Percentiles rank a stretch among this genome's conserved stretches.
These are phyloP conservation scores for Symbiodinium pilosum DNA, from an alignment of 73 alveolate genomes.

Conservation along the genomic window DNA sequence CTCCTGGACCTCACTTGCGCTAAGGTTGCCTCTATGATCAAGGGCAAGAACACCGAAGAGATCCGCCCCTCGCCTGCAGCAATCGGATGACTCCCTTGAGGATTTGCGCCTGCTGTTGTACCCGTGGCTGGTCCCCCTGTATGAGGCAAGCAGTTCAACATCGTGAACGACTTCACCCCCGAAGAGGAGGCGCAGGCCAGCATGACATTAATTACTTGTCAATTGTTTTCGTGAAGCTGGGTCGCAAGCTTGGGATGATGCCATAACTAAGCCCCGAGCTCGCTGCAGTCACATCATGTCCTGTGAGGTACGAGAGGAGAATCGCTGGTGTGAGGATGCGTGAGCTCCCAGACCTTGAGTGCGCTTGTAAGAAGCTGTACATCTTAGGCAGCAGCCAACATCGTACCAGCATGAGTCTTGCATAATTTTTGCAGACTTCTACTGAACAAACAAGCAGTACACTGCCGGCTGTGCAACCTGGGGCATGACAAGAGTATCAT, in stretches of 20 bases:
- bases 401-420: too few relatives aligned
- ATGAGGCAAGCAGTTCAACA: slow-evolving; percentile 96
- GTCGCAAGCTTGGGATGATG: background rate
- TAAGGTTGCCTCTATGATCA: slow-evolving; percentile 96
- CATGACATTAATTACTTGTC: background rate
- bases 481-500: too few relatives aligned
- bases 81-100: too few relatives aligned
- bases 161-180: slow-evolving; percentile 96
- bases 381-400: too few relatives aligned
- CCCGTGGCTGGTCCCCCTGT: too few relatives aligned
- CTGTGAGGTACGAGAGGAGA: slow-evolving; percentile 95
- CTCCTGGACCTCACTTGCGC: slow-evolving; percentile 98
- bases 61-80: slow-evolving; percentile 95
- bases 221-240: too few relatives aligned
- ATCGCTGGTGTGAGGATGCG: slow-evolving; percentile 96
- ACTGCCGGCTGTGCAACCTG: too few relatives aligned
- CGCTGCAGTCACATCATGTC: background rate
- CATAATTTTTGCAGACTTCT: too few relatives aligned
- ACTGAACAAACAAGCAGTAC: too few relatives aligned
- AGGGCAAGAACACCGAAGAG: slow-evolving; percentile 96
- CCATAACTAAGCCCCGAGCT: background rate
- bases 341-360: background rate
- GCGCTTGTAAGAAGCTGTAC: background rate
- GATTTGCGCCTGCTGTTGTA: too few relatives aligned
- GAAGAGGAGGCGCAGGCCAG: slow-evolving; percentile 95